Evolutionary conservation across 164 flowering plant species (phyloP), one percentile per base, ranked within the genome.

Genomic region (Piper betle): DNA sequence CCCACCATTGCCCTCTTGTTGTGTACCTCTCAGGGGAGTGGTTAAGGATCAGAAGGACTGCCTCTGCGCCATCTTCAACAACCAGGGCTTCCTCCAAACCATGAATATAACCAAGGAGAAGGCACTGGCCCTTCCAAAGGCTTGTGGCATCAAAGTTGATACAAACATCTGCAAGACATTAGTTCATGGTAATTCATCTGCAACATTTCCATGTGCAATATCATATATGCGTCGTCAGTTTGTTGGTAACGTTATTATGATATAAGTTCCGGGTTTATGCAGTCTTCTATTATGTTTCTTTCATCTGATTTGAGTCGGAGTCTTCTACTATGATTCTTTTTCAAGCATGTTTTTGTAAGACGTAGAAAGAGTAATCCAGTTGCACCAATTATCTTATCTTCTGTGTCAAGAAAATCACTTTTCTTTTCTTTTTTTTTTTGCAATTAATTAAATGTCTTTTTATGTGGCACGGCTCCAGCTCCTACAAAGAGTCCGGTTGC

Each of bases 1-100:
- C 12, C 2, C 68, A 2, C 81, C 80, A 0, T 71, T 77, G 19
- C 19, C 74, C 1, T 2, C 69, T 1, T 82, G 86, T 63, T 82
- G 86, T 54, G n/a, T 13, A 37, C 80, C 83, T 5, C n/a, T 82
- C 66, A 73, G 70, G 66, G 52, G 66, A 65, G 41, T 77, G 63
- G 25, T 78, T 4, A 18, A 15, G 4, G 46, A 55, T 11, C 76
- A 77, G 1, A 3, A 53, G 11, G 18, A 70, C 33, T 82, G 86
- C 67, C 74, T 80, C 43, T 82, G 86, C 71, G 13, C 37, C 5
- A 58, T 78, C 42, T 70, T 80, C 59, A 71, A 64, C 65, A 66
- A 80, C 53, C 20, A 64, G 2, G 69, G 12, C 1, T 0, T 80
- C 17, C 53, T 77, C 65, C 66, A 67, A 64, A 6, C 57, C 15